These are phyloP conservation scores for Lipomyces starkeyi DNA, from an alignment of 805 yeast genomes.

Conservation along the genomic window DNA sequence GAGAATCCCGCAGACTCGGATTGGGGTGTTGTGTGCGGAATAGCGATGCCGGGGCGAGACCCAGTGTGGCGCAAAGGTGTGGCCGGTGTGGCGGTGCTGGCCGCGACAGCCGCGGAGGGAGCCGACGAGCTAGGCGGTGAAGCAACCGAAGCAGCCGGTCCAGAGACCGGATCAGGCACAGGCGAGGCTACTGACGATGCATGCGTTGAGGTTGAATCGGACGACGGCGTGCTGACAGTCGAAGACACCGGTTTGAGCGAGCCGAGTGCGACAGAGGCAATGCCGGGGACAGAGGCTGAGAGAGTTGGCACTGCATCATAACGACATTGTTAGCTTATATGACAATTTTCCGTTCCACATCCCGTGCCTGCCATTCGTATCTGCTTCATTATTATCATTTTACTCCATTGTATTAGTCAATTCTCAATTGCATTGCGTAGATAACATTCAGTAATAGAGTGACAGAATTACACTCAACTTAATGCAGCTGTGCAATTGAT, in stretches of 20 bases:
- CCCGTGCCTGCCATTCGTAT: not conserved
- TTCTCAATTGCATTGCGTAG: not conserved
- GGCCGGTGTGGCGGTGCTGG: not conserved
- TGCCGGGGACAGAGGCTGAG: slow-evolving; percentile 8
- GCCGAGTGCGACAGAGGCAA: slow-evolving; percentile 15
- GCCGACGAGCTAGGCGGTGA: not conserved
- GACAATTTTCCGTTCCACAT: not conserved
- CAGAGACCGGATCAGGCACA: not conserved
- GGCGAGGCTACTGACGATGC: not conserved
- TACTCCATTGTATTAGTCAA: not conserved
- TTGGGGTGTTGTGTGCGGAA: slow-evolving; percentile 13
- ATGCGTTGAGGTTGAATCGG: not conserved
- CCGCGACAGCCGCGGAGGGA: not conserved
- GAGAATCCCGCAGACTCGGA: slow-evolving; percentile 8
- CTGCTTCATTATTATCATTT: not conserved
- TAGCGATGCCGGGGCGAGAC: slow-evolving; percentile 15
- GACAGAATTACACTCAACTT: not conserved
- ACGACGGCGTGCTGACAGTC: slow-evolving; percentile 10
- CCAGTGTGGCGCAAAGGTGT: not conserved
- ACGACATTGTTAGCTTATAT: not conserved
- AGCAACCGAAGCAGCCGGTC: not conserved
- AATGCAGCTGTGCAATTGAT: not conserved
- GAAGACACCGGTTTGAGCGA: slow-evolving; percentile 11
- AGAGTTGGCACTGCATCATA: not conserved
- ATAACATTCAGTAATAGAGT: not conserved